Evolutionary conservation across 257 asterid species (phyloP).

Genomic region (Mentha longifolia): DNA sequence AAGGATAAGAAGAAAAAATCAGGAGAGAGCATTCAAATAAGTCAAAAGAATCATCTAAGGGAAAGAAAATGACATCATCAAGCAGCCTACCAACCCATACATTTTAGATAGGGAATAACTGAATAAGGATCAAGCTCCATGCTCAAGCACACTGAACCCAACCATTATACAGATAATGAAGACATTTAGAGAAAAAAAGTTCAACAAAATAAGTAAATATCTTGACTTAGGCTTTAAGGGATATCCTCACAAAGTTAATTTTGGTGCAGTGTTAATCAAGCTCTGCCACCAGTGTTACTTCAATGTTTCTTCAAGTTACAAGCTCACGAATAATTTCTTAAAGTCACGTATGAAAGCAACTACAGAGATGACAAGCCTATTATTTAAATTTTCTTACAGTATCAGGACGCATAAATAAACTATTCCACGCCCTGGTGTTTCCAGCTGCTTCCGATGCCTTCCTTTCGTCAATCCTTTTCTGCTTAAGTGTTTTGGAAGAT

Average conservation of each 20-base stretch:
- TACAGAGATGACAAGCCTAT: conserved; percentile 17
- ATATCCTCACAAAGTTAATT: conserved; percentile 15
- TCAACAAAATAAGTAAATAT: neutral
- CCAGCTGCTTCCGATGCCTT: conserved; percentile 90
- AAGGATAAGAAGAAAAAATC: conserved; percentile 30
- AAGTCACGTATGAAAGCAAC: conserved; percentile 9
- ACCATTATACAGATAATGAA: neutral
- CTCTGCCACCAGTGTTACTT: conserved; percentile 4
- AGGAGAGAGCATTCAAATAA: conserved; percentile 26
- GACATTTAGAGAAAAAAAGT: conserved; percentile 1
- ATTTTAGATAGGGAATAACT: conserved; percentile 20
- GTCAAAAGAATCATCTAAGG: conserved; percentile 18
- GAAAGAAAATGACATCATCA: conserved; percentile 16
- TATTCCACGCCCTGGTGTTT: conserved; percentile 86
- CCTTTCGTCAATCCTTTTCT: conserved; percentile 65
- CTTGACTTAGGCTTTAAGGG: neutral
- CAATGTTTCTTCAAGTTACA: neutral
- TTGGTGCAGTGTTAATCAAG: neutral
- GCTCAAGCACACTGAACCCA: conserved; percentile 9
- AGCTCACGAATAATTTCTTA: conserved; percentile 10
- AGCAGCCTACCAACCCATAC: conserved; percentile 2
- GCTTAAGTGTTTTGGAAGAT: conserved; percentile 71
- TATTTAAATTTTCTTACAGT: conserved; percentile 53
- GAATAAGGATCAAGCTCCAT: conserved; percentile 21
- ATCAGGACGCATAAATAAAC: conserved; percentile 87